Evolutionary conservation across 768 basidiomycete genomes (phyloP).

Genomic region (Lenzites betulinus): DNA sequence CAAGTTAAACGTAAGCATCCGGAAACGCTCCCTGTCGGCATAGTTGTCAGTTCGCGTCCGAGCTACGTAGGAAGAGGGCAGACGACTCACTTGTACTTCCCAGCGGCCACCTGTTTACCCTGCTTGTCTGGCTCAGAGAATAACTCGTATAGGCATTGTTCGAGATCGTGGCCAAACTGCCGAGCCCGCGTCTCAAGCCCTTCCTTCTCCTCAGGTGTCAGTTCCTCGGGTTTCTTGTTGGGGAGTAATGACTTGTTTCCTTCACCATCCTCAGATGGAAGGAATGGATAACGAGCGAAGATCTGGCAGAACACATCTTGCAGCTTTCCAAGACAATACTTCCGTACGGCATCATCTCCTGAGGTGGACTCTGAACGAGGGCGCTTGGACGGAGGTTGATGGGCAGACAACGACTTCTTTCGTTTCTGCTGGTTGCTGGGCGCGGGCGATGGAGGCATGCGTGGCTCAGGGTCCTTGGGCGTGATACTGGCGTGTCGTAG

Average conservation of each 20-base stretch:
- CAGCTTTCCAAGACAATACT: conserved; percentile 78
- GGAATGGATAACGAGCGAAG: conserved; percentile 69
- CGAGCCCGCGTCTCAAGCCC: conserved; percentile 58
- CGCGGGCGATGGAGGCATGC: conserved; percentile 20
- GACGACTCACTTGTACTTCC: conserved; percentile 76
- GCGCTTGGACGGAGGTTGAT: conserved; percentile 47
- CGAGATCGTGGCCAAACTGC: conserved; percentile 69
- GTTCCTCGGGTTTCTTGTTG: conserved; percentile 51
- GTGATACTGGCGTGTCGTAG: conserved; percentile 25
- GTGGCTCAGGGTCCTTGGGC: conserved; percentile 10
- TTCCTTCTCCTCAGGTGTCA: conserved; percentile 62
- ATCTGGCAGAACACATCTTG: conserved; percentile 71
- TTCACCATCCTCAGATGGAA: conserved; percentile 32
- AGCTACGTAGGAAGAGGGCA: conserved; percentile 6
- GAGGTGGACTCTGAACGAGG: conserved; percentile 45
- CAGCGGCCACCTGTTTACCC: conserved; percentile 60
- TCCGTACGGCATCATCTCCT: conserved; percentile 71
- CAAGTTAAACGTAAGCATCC: conserved; percentile 87
- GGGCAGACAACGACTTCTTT: conserved; percentile 45
- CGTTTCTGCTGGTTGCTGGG: conserved; percentile 48
- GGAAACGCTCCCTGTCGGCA: conserved; percentile 75
- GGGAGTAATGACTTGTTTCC: conserved; percentile 30
- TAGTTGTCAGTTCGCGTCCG: background rate
- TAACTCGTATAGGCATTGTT: conserved; percentile 72
- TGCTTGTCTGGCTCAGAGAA: conserved; percentile 78